These are phyloP conservation scores for Bombardia bombarda DNA, from an alignment of 495 filamentous ascomycete genomes.

Conservation along the genomic window DNA sequence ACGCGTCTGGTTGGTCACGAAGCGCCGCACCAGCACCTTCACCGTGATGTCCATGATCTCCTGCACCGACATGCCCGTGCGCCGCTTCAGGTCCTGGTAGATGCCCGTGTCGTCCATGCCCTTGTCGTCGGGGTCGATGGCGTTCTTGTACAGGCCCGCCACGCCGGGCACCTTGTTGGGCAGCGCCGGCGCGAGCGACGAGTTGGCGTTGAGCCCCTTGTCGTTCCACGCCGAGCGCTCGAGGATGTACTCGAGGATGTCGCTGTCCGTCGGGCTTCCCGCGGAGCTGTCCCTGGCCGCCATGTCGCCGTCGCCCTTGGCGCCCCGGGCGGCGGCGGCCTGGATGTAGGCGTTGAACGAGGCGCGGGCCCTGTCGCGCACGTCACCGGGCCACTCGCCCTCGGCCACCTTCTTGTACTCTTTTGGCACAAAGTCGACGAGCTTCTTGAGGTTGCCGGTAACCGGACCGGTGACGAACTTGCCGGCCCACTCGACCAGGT, in stretches of 20 bases:
- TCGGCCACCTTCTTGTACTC: conserved; percentile 18
- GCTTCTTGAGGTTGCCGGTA: conserved; percentile 22
- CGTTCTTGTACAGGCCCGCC: conserved; percentile 39
- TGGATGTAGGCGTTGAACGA: conserved; percentile 24
- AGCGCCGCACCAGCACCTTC: conserved; percentile 62
- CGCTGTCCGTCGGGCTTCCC: conserved; percentile 36
- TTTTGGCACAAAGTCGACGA: conserved; percentile 33
- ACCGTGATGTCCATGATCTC: conserved; percentile 47
- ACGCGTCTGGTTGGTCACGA: conserved; percentile 87
- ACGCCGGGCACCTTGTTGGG: conserved; percentile 37
- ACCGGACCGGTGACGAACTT: conserved; percentile 13
- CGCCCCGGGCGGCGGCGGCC: conserved; percentile 41
- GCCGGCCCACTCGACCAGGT: conserved; percentile 40
- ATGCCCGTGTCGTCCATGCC: conserved; percentile 33
- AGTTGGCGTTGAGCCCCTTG: conserved; percentile 23
- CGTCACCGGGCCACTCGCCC: conserved; percentile 18
- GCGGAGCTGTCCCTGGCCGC: no score
- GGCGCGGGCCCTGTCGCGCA: conserved; percentile 22
- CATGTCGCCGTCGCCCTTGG: conserved; percentile 26
- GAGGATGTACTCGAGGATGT: conserved; percentile 33
- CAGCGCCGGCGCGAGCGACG: conserved; percentile 33
- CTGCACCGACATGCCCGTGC: conserved; percentile 55
- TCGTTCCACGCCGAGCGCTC: conserved; percentile 32
- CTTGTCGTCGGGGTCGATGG: conserved; percentile 33
- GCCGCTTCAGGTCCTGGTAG: conserved; percentile 49